phyloP scores from a whole-genome alignment of 768 basidiomycete genomes.

The Kwoniella sp. region DNA sequence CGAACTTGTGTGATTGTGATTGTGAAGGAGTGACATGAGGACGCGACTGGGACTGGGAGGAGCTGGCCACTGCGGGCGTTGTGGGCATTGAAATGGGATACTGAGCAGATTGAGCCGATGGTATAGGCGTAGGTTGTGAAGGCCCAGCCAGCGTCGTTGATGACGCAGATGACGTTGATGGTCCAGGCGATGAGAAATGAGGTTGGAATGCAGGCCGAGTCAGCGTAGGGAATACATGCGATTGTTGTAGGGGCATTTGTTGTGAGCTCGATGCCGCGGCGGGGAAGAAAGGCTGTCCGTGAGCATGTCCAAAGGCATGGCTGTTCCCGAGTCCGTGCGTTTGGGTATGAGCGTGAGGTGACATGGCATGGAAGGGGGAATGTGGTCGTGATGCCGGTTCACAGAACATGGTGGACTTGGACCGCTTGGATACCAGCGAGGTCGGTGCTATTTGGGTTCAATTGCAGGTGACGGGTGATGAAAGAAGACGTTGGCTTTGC shows the following conservation, averaged over 20 bases:
- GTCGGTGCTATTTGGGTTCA: no score
- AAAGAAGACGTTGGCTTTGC: no score
- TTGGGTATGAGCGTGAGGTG: conserved; percentile 7
- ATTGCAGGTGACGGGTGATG: background rate
- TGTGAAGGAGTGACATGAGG: background rate
- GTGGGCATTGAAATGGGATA: conserved; percentile 5
- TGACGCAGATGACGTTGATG: background rate
- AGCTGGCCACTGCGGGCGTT: background rate
- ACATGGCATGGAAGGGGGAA: conserved; percentile 14
- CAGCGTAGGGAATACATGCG: background rate
- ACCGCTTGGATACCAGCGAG: no score
- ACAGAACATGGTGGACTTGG: conserved; percentile 8
- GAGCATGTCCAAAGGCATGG: background rate
- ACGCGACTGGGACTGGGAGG: background rate
- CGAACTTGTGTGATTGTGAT: conserved; percentile 9
- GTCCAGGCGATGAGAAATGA: background rate
- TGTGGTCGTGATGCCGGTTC: conserved; percentile 12
- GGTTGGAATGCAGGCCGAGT: conserved; percentile 5
- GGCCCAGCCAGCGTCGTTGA: background rate
- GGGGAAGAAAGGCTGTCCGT: background rate
- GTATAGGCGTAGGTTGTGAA: conserved; percentile 19
- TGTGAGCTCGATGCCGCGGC: background rate
- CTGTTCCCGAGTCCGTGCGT: background rate
- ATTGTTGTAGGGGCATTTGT: background rate
- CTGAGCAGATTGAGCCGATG: conserved; percentile 2